Evolutionary conservation across 2,329 filamentous ascomycete species (phyloP).

Genomic region (Ophiostoma novo-ulmi): DNA sequence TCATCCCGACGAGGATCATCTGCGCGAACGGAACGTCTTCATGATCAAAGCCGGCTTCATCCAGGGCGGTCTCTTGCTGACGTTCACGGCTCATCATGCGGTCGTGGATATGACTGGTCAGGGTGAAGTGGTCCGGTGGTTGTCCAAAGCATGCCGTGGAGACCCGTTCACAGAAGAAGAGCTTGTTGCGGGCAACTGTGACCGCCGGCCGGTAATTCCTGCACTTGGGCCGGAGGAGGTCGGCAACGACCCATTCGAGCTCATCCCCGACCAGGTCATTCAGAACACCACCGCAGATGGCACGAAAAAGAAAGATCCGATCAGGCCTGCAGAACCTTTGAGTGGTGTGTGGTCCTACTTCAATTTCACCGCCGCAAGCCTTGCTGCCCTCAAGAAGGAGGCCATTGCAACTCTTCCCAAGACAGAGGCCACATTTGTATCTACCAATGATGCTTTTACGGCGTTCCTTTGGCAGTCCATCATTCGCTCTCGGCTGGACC

Average conservation of each 20-base stretch:
- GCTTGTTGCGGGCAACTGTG: neutral
- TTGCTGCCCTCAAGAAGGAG: neutral
- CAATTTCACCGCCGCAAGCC: neutral
- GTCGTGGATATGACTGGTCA: slow-evolving; percentile 29
- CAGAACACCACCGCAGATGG: neutral
- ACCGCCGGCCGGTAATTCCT: neutral
- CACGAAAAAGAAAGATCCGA: neutral
- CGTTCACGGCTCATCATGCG: slow-evolving; percentile 27
- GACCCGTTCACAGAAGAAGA: neutral
- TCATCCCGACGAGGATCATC: neutral
- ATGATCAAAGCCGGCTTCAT: slow-evolving; percentile 31
- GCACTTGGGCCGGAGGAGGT: neutral
- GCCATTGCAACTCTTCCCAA: neutral
- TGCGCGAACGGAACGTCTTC: slow-evolving; percentile 41
- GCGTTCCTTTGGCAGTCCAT: slow-evolving; percentile 1
- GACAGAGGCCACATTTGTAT: neutral
- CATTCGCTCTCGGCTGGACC: neutral
- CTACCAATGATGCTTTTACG: neutral
- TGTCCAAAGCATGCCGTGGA: slow-evolving; percentile 43
- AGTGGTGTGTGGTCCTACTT: neutral
- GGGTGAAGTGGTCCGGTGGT: slow-evolving; percentile 32
- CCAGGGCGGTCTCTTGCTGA: slow-evolving; percentile 27
- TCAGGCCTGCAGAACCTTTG: neutral
- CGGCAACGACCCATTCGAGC: neutral
- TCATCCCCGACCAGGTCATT: neutral